phyloP scores from a whole-genome alignment of 75 land plant genomes.

The Sequoia sempervirens region DNA sequence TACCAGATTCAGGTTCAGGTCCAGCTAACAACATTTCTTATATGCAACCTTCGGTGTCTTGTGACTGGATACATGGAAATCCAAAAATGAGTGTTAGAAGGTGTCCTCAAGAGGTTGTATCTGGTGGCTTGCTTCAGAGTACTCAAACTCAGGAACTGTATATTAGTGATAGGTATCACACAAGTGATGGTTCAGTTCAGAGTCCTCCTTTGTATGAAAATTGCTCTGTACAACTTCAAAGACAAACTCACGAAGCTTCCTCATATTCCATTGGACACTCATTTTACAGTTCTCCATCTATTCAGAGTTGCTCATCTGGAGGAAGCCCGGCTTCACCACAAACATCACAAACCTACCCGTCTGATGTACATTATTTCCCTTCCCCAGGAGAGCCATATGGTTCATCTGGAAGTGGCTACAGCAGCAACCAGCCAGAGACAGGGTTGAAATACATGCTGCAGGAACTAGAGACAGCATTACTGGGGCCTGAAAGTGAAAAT shows the following conservation, averaged over 20 bases:
- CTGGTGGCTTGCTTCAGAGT: slow-evolving; percentile 6
- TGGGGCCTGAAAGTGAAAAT: slow-evolving; percentile 44
- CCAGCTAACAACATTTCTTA: not conserved
- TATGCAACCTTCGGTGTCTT: not conserved
- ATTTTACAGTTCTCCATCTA: slow-evolving; percentile 16
- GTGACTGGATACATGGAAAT: not conserved
- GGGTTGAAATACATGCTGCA: slow-evolving; percentile 37
- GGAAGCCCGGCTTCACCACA: slow-evolving; percentile 28
- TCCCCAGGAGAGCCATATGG: slow-evolving; percentile 32
- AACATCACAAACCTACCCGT: slow-evolving; percentile 26
- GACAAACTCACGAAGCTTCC: slow-evolving; percentile 41
- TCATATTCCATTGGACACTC: slow-evolving; percentile 12
- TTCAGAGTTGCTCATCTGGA: slow-evolving; percentile 11
- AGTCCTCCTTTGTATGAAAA: not conserved
- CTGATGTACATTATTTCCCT: slow-evolving; percentile 11
- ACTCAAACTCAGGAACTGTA: not conserved
- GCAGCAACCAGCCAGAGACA: slow-evolving; percentile 33
- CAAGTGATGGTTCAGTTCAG: slow-evolving; percentile 4
- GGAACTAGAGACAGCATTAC: slow-evolving; percentile 54
- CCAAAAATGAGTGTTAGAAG: slow-evolving; percentile 1
- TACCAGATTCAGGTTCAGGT: not conserved
- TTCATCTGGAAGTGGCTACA: slow-evolving; percentile 32
- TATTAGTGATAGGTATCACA: not conserved
- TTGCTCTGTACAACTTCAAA: not conserved
- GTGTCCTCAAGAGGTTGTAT: not conserved